Percentiles rank a stretch among this genome's conserved stretches.
Conservation (phyloP, 2,329 filamentous ascomycete genomes). For the Penicillium occitanis region DNA sequence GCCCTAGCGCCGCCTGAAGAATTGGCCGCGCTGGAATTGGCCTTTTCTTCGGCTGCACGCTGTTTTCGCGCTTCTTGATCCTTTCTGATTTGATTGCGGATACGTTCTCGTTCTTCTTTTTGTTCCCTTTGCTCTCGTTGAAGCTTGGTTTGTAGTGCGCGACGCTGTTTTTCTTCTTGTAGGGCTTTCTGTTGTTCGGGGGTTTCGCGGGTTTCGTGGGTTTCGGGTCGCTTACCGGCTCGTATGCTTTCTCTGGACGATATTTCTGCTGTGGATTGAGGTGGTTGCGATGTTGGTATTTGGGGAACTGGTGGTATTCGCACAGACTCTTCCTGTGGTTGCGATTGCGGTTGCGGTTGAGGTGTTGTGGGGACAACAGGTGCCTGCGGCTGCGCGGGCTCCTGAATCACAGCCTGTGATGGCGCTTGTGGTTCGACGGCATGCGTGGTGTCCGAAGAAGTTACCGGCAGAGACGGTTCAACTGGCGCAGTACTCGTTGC, state of each 20-base stretch:
- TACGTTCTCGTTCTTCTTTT: slow-evolving; percentile 66
- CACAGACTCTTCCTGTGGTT: neutral
- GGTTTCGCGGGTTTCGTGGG: slow-evolving; percentile 5
- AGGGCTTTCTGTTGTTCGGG: slow-evolving; percentile 4
- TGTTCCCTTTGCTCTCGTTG: slow-evolving; percentile 66
- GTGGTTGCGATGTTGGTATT: slow-evolving; percentile 21
- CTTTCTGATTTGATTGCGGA: slow-evolving; percentile 72
- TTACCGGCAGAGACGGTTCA: neutral
- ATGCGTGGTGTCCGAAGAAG: neutral
- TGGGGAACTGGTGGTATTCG: neutral
- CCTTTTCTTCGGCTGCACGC: slow-evolving; percentile 42
- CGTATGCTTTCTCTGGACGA: slow-evolving; percentile 30
- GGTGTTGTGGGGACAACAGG: neutral
- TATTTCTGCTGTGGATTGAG: slow-evolving; percentile 18
- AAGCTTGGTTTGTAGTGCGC: slow-evolving; percentile 58
- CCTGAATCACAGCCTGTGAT: neutral
- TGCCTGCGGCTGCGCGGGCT: neutral
- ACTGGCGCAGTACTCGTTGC: slow-evolving; percentile 29
- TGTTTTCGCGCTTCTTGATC: slow-evolving; percentile 69
- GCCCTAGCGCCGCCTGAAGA: slow-evolving; percentile 21
- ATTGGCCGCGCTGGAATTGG: neutral
- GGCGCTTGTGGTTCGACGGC: neutral
- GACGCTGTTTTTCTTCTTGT: slow-evolving; percentile 44
- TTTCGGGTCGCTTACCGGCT: slow-evolving; percentile 23
- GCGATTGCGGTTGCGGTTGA: slow-evolving; percentile 1